These are phyloP conservation scores for Camellia lanceoleosa DNA, from an alignment of 148 eudicot species.

Conservation along the genomic window DNA sequence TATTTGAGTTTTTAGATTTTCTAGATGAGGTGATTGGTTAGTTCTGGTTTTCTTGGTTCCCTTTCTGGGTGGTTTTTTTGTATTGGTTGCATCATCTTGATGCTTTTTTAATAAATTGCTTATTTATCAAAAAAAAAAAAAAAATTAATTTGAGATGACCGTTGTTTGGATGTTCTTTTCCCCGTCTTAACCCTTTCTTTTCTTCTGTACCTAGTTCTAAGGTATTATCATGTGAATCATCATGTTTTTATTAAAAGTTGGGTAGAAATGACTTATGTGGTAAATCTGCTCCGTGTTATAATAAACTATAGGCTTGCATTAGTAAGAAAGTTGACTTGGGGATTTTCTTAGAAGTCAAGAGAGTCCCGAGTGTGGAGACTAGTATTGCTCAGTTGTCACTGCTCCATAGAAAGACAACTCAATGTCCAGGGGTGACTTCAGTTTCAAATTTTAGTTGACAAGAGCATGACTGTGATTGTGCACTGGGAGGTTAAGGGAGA, in stretches of 20 bases:
- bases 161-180: neutral
- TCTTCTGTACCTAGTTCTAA: neutral
- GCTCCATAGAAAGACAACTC: neutral
- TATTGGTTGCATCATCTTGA: too few species aligned
- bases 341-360: neutral
- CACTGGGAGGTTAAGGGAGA: neutral
- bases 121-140: too few species aligned
- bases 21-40: too few species aligned
- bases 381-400: neutral
- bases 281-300: neutral
- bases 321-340: neutral
- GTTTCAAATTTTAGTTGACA: neutral
- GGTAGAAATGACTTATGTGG: neutral
- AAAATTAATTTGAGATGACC: neutral
- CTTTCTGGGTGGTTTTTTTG: too few species aligned
- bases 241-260: neutral
- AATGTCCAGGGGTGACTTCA: neutral
- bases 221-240: neutral
- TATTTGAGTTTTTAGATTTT: too few species aligned
- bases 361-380: neutral
- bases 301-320: neutral
- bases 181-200: neutral
- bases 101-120: too few species aligned
- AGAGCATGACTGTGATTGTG: neutral
- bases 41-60: too few species aligned